phyloP scores from a whole-genome alignment of 106 monocot species.

The Narthecium ossifragum region DNA sequence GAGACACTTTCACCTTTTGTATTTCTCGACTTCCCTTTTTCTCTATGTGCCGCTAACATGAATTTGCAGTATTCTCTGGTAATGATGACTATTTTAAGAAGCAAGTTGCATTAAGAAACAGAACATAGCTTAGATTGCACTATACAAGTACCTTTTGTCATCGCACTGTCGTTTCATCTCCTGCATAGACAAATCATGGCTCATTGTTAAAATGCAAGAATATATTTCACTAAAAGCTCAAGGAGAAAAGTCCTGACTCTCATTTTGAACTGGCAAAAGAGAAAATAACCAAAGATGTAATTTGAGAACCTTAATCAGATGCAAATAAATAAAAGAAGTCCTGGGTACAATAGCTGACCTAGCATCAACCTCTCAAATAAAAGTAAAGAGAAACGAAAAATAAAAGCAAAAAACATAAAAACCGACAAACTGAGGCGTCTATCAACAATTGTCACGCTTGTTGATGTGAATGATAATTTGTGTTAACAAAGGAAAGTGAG shows the following conservation, averaged over 20 bases:
- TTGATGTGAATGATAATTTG: too few relatives aligned
- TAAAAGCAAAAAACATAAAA: too few relatives aligned
- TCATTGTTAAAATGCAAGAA: background rate
- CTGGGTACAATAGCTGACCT: too few relatives aligned
- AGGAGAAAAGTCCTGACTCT: background rate
- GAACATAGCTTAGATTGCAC: background rate
- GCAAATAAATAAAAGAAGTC: background rate
- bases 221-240: background rate
- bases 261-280: background rate
- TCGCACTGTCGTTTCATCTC: slow-evolving; percentile 90
- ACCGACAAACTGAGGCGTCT: too few relatives aligned
- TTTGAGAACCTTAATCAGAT: too few relatives aligned
- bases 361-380: too few relatives aligned
- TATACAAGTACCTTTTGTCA: slow-evolving; percentile 52
- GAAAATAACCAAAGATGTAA: background rate
- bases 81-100: slow-evolving; percentile 7
- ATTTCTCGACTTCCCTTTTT: slow-evolving; percentile 57
- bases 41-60: slow-evolving; percentile 56
- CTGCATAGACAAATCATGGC: slow-evolving; percentile 27
- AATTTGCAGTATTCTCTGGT: slow-evolving; percentile 62
- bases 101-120: background rate
- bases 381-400: too few relatives aligned
- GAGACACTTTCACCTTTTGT: slow-evolving; percentile 48
- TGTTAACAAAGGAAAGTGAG: too few relatives aligned
- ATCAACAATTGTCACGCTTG: too few relatives aligned